These are phyloP conservation scores for Groenewaldozyma tartarivorans DNA, from an alignment of 805 yeast species.

Conservation along the genomic window DNA sequence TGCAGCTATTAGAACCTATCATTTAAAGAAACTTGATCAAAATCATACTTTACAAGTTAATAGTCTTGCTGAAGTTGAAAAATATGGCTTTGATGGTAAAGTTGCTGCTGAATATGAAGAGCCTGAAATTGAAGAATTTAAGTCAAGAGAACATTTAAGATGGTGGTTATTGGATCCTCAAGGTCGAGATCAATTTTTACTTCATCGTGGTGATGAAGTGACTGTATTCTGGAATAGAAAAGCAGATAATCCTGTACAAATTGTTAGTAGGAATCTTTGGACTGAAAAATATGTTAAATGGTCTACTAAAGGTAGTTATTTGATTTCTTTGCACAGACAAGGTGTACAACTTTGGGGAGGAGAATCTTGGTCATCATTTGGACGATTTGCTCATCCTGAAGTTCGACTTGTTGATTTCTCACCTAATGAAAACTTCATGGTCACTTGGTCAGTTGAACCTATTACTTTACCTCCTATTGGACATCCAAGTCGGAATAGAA, in stretches of 20 bases:
- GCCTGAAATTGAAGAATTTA: conserved; percentile 65
- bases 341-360: conserved; percentile 98
- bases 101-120: conserved; percentile 49
- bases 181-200: conserved; percentile 82
- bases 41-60: conserved; percentile 85
- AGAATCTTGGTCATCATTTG: conserved; percentile 57
- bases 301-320: conserved; percentile 87
- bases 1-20: conserved; percentile 68
- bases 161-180: conserved; percentile 85
- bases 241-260: conserved; percentile 62
- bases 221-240: conserved; percentile 82
- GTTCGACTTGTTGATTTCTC: conserved; percentile 86
- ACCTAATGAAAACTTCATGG: conserved; percentile 82
- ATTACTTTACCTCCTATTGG: conserved; percentile 60
- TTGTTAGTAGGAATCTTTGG: conserved; percentile 71
- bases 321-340: conserved; percentile 82
- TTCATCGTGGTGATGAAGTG: conserved; percentile 71
- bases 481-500: conserved; percentile 46
- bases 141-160: conserved; percentile 70
- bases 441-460: conserved; percentile 83
- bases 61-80: conserved; percentile 73
- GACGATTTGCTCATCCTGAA: conserved; percentile 77
- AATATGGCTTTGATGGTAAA: conserved; percentile 57
- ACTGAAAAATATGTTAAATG: conserved; percentile 81
- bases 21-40: conserved; percentile 86